Conservation (phyloP, 164 flowering plant genomes). For the Platanus orientalis region DNA sequence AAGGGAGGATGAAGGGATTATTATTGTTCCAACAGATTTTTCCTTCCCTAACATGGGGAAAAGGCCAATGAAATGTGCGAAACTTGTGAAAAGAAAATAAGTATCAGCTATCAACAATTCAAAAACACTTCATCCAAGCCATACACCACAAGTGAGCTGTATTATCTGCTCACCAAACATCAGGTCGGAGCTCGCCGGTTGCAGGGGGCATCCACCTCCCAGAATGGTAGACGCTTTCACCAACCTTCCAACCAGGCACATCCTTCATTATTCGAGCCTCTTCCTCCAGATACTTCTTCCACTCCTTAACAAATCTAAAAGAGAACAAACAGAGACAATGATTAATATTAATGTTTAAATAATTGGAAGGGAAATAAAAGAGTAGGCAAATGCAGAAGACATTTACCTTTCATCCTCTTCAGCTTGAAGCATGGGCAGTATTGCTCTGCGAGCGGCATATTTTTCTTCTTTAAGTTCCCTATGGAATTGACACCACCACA, state of each 20-base stretch:
- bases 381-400: not conserved
- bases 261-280: slow-evolving; percentile 96
- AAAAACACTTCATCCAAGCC: too few relatives aligned
- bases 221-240: slow-evolving; percentile 89
- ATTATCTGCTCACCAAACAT: slow-evolving; percentile 66
- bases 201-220: slow-evolving; percentile 99
- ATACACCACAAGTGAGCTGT: too few relatives aligned
- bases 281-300: slow-evolving; percentile 86
- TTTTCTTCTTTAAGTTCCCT: slow-evolving; percentile 92
- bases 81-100: too few relatives aligned
- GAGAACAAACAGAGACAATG: not conserved
- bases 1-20: too few relatives aligned
- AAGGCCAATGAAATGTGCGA: too few relatives aligned
- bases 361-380: not conserved
- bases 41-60: too few relatives aligned
- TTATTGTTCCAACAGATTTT: too few relatives aligned
- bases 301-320: slow-evolving; percentile 86
- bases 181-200: slow-evolving; percentile 91
- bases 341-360: not conserved
- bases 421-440: slow-evolving; percentile 89
- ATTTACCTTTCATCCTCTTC: slow-evolving; percentile 94
- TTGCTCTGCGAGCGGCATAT: slow-evolving; percentile 87
- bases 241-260: slow-evolving; percentile 99
- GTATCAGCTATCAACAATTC: too few relatives aligned
- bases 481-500: slow-evolving; percentile 1